phyloP scores from a whole-genome alignment of 495 filamentous ascomycete genomes.

The Aspergillus olivimuriae region DNA sequence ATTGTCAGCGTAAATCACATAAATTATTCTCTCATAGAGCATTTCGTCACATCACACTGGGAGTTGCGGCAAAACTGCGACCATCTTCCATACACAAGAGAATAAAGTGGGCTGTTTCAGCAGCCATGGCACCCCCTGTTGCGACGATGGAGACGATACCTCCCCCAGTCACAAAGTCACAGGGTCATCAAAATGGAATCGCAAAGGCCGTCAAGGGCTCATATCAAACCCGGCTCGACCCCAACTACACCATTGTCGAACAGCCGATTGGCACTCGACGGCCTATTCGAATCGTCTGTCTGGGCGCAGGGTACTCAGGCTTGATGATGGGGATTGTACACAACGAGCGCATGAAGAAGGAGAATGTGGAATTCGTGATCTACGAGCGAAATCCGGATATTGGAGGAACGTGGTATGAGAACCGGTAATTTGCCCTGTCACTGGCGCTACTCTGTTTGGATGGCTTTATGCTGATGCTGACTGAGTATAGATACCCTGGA shows the following conservation, averaged over 20 bases:
- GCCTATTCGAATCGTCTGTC: conserved; percentile 1
- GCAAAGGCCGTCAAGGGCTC: background rate
- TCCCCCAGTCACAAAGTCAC: background rate
- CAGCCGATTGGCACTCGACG: conserved; percentile 6
- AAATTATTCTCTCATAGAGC: too few relatives aligned
- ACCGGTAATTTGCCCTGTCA: too few relatives aligned
- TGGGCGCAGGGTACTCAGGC: conserved; percentile 4
- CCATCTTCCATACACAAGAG: too few relatives aligned
- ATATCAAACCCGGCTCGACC: background rate
- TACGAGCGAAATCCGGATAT: conserved; percentile 11
- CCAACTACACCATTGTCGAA: background rate
- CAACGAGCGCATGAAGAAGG: conserved; percentile 1
- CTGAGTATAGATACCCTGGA: conserved; percentile 42
- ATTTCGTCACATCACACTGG: too few relatives aligned
- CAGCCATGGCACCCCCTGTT: background rate
- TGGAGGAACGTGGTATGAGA: conserved; percentile 46
- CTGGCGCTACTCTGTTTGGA: too few relatives aligned
- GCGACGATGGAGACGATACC: background rate
- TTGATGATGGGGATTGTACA: conserved; percentile 5
- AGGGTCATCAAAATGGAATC: background rate
- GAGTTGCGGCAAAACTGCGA: too few relatives aligned
- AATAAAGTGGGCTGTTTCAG: too few relatives aligned
- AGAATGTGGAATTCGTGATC: conserved; percentile 1
- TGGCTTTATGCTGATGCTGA: too few relatives aligned
- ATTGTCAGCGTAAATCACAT: too few relatives aligned